A percentile compares a stretch with the other conserved stretches of the same genome.
Evolutionary conservation across 2,329 filamentous ascomycete genomes (phyloP).

Genomic region (Zymoseptoria ardabiliae): DNA sequence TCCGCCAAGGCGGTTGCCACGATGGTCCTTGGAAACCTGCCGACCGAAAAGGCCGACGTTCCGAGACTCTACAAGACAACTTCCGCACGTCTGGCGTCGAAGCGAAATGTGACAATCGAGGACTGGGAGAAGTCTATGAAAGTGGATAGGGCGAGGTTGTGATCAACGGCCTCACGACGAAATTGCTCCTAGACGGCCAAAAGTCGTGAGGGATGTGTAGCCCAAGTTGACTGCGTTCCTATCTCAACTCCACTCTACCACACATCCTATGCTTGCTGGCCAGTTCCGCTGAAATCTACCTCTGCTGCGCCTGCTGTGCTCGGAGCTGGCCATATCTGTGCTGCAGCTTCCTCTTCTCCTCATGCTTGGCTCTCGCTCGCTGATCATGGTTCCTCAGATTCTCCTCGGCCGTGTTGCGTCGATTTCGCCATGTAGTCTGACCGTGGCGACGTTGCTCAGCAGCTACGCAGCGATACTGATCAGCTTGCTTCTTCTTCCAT

Average conservation of each 20-base stretch:
- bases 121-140: constrained; percentile 10
- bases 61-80: constrained; percentile 15
- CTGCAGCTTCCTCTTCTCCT: neutral
- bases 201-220: too few species aligned
- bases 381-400: neutral
- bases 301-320: neutral
- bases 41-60: constrained; percentile 11
- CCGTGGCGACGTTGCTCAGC: neutral
- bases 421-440: neutral
- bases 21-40: constrained; percentile 10
- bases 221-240: too few species aligned
- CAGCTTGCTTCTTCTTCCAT: neutral
- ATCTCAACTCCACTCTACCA: too few species aligned
- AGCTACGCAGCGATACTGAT: neutral
- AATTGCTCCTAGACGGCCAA: too few species aligned
- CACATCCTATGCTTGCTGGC: neutral
- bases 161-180: neutral
- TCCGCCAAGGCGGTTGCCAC: constrained; percentile 15
- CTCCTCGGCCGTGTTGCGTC: neutral
- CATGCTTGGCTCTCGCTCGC: neutral
- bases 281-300: neutral
- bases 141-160: constrained; percentile 9
- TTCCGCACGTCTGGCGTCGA: constrained; percentile 10
- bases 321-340: neutral
- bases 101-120: constrained; percentile 11